Conservation (phyloP, 805 yeast species). For the Ogataea polymorpha region DNA sequence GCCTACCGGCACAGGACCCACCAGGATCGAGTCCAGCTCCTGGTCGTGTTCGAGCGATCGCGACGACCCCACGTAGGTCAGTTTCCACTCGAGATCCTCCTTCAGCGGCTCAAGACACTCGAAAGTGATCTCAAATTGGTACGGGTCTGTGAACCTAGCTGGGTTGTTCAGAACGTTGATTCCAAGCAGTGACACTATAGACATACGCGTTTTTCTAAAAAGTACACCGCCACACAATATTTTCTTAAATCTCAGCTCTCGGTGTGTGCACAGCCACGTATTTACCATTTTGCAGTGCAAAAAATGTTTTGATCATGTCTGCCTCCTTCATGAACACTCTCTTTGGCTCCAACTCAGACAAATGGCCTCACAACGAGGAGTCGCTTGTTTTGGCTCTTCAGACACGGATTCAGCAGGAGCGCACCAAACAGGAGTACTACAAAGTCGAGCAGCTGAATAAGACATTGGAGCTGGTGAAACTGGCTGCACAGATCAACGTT, state of each 20-base stretch:
- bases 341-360: conserved; percentile 50
- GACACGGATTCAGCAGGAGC: conserved; percentile 69
- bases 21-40: conserved; percentile 92
- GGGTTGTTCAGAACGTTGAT: conserved; percentile 93
- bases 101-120: conserved; percentile 92
- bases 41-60: conserved; percentile 94
- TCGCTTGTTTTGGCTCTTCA: conserved; percentile 57
- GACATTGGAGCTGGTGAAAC: conserved; percentile 58
- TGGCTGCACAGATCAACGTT: conserved; percentile 57
- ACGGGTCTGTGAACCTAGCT: conserved; percentile 88
- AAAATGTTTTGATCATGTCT: conserved; percentile 1
- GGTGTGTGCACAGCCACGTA: conserved; percentile 3
- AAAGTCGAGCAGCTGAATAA: conserved; percentile 59
- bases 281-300: not conserved
- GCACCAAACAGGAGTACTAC: conserved; percentile 76
- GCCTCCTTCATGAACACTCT: conserved; percentile 42
- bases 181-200: conserved; percentile 88
- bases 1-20: conserved; percentile 98
- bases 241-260: not conserved
- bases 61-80: conserved; percentile 95
- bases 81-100: conserved; percentile 94
- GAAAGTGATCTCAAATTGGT: conserved; percentile 95
- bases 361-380: conserved; percentile 56
- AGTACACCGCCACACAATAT: conserved; percentile 2
- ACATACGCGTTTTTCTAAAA: conserved; percentile 47